A percentile compares a stretch with the other conserved stretches of the same genome.
Conservation (phyloP, 805 yeast species). For the Ogataea salicorniae region DNA sequence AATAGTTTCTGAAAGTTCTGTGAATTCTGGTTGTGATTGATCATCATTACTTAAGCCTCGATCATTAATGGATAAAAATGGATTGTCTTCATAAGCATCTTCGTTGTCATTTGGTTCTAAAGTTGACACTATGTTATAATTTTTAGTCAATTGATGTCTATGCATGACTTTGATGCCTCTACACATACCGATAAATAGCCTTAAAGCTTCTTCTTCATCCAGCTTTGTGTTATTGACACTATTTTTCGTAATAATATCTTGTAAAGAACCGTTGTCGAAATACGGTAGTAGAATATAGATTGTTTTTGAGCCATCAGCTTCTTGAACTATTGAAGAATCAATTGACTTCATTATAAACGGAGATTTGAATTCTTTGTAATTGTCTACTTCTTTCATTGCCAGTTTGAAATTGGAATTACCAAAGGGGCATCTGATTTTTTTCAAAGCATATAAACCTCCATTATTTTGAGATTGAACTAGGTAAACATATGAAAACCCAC, state of each 20-base stretch:
- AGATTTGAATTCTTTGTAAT: constrained; percentile 62
- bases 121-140: constrained; percentile 14
- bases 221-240: constrained; percentile 49
- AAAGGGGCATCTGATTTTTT: constrained; percentile 82
- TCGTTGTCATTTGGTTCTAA: constrained; percentile 15
- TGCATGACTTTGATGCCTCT: constrained; percentile 77
- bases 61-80: constrained; percentile 15
- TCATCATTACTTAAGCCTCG: not conserved
- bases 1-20: constrained; percentile 50
- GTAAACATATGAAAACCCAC: constrained; percentile 84
- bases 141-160: constrained; percentile 38
- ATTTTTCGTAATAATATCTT: constrained; percentile 67
- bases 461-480: constrained; percentile 51
- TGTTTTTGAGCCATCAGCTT: constrained; percentile 72
- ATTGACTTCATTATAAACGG: constrained; percentile 65
- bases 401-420: constrained; percentile 70
- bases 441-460: constrained; percentile 61
- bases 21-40: constrained; percentile 14
- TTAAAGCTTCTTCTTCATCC: constrained; percentile 59
- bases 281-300: constrained; percentile 78
- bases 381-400: constrained; percentile 75
- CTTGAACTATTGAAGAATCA: constrained; percentile 69
- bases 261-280: constrained; percentile 67
- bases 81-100: constrained; percentile 16
- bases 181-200: constrained; percentile 62